Base-by-base conservation (phyloP, 2,329 filamentous ascomycete genomes). In the Claviceps humidiphila region DNA sequence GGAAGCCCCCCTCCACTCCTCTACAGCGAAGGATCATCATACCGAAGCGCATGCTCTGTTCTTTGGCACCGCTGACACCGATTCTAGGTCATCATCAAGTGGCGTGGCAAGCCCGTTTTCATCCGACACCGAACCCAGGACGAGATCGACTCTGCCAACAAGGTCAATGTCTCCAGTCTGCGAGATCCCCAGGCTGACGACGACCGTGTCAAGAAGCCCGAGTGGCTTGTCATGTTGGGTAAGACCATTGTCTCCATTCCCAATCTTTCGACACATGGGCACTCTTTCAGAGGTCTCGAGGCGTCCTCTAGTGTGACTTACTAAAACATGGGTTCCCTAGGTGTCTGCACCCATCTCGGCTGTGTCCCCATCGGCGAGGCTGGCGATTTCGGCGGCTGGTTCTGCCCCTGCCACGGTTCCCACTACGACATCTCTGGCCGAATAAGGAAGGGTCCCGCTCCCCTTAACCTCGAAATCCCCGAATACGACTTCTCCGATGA, bases 371-470 rank as follows among this genome's bases (percentile, higher is more conserved):
- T 98, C 66, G 93, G 94, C 66, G 93, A 98, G 78, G 89, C 93
- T 59, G 93, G 93, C 71, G 94, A 98, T 74, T 98, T 78, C 66
- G 93, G 93, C 70, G 93, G 93, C 68, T 98, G 93, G 93, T 98
- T 98, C 86, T 98, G 93, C 80, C 93, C 93, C 60, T 98, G 93
- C 87, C 93, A 98, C 82, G 93, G 93, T 73, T 96, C 90, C 63
- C 93, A 98, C 80, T 98, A 98, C 82, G 93, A 98, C 71, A 97
- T 98, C 72, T 97, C 90, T 59, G 93, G 93, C 71, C 89, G 93
- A 74, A 88, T 95, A 81, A 85, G 93, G 78, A 96, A 88, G 81
- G 93, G 93, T 60, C 93, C 93, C 58, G 93, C 93, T 57, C 93
- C 93, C 60, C 82, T 98, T 66, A 98, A 98, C 80, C 83, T 98